Evolutionary conservation across 1,139 yeast species (phyloP), one percentile per base, ranked within the genome.

Genomic region (Scheffersomyces titani): DNA sequence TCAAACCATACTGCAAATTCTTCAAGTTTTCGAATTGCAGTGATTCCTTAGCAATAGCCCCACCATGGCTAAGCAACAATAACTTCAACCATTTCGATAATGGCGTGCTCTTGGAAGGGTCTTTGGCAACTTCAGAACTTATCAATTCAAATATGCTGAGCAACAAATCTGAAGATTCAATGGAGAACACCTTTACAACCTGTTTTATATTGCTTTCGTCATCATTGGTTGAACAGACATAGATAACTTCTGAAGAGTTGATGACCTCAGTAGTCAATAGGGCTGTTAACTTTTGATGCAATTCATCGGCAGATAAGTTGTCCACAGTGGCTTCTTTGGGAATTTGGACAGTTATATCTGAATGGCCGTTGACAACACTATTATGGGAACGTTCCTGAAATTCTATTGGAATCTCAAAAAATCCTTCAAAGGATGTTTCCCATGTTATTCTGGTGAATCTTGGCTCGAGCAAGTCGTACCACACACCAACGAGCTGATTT

Each of bases 11-110:
- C 52, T 74, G 74, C 56, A 84, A 69, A 5, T 66, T 59, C 55
- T 69, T 73, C 58, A 78, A 67, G 58, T 71, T 65, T 0, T 65
- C 73, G n/a, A 69, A 61, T 48, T 73, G 73, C 9, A 70, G 75
- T 3, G 68, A 53, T 50, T 73, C 73, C 54, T 70, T 70, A 18
- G 78, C 71, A 22, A 82, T 66, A 45, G 73, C 64, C 1, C 78
- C 76, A 16, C 86, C 86, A 58, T 81, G 79, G 13, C 75, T 65
- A 40, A 83, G 67, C 48, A 84, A 69, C 11, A 83, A 58, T 82
- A 83, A 81, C 65, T 81, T 81, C 58, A 84, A 70, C 88, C 87
- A 84, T 18, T 78, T 55, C 3, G 79, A 72, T 47, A 76, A 65
- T 5, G 71, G 63, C 6, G 71, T 60, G 47, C 71, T 70, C 47